A percentile compares a stretch with the other conserved stretches of the same genome.
Conservation (phyloP, 176 grass and related monocot species). For the Microstegium vimineum region DNA sequence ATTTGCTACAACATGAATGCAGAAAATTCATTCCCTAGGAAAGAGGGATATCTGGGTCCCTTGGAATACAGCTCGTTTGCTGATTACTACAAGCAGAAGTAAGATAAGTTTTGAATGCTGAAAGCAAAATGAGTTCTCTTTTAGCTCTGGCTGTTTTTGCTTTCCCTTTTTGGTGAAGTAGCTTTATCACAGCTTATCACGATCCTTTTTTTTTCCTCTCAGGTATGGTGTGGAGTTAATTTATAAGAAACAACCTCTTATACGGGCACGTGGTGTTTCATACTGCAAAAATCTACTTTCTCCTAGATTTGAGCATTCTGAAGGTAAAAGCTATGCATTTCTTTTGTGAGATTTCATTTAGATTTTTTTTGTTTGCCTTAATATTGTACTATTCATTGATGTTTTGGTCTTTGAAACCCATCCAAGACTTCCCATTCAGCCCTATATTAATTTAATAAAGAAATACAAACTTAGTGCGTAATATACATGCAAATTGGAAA, state of each 20-base stretch:
- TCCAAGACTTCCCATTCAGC: neutral
- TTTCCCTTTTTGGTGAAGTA: slow-evolving; percentile 9
- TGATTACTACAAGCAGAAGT: slow-evolving; percentile 99
- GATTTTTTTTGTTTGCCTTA: neutral
- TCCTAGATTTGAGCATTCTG: slow-evolving; percentile 97
- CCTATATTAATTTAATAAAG: neutral
- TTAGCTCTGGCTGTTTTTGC: neutral
- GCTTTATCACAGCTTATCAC: neutral
- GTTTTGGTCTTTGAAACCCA: neutral
- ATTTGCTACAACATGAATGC: slow-evolving; percentile 85
- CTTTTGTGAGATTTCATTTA: slow-evolving; percentile 4
- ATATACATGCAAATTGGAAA: neutral
- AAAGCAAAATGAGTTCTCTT: slow-evolving; percentile 8
- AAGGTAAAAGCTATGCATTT: slow-evolving; percentile 50
- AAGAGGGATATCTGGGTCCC: slow-evolving; percentile 90
- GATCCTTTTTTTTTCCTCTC: slow-evolving; percentile 26
- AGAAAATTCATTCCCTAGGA: slow-evolving; percentile 98
- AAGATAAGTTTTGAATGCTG: slow-evolving; percentile 41
- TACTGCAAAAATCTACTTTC: slow-evolving; percentile 99
- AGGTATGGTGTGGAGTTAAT: slow-evolving; percentile 98
- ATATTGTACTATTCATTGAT: neutral
- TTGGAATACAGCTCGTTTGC: slow-evolving; percentile 94
- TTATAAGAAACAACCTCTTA: slow-evolving; percentile 97
- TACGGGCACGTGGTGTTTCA: slow-evolving; percentile 90
- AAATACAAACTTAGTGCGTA: slow-evolving; percentile 1